These are phyloP conservation scores for Crataegus laevigata DNA, from an alignment of 306 rosid genomes.

Conservation along the genomic window DNA sequence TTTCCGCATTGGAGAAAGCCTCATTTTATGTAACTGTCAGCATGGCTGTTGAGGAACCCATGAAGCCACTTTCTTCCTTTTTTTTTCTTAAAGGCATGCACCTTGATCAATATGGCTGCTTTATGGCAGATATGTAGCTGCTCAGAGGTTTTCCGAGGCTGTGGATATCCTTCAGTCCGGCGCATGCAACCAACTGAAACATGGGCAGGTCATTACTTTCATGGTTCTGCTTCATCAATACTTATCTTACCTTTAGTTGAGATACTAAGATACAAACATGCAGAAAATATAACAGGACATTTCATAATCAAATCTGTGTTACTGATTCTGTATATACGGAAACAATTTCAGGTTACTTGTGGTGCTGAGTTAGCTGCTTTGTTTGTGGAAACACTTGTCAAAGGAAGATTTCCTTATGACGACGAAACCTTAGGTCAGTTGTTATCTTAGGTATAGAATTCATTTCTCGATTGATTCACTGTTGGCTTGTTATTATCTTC, in stretches of 20 bases:
- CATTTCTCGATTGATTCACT: background rate
- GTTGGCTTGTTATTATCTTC: background rate
- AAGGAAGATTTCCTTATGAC: constrained; percentile 64
- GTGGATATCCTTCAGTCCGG: constrained; percentile 83
- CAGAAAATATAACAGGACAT: constrained; percentile 1
- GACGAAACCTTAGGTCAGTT: constrained; percentile 67
- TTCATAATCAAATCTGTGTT: background rate
- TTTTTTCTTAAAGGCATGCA: background rate
- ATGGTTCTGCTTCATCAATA: background rate
- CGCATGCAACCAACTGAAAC: constrained; percentile 70
- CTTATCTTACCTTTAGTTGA: background rate
- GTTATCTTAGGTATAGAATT: constrained; percentile 18
- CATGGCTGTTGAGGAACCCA: background rate
- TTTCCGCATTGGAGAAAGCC: background rate
- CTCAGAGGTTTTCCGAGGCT: constrained; percentile 71
- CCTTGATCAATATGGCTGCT: constrained; percentile 20
- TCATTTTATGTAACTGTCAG: background rate
- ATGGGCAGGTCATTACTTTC: constrained; percentile 56
- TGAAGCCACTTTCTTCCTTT: background rate
- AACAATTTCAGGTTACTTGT: constrained; percentile 70
- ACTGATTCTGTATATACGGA: background rate
- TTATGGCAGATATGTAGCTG: constrained; percentile 65
- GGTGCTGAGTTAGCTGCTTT: constrained; percentile 91
- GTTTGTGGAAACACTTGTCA: constrained; percentile 78
- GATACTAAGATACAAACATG: background rate